phyloP scores from a whole-genome alignment of 2,329 filamentous ascomycete species.

The Paraphoma chrysanthemicola region DNA sequence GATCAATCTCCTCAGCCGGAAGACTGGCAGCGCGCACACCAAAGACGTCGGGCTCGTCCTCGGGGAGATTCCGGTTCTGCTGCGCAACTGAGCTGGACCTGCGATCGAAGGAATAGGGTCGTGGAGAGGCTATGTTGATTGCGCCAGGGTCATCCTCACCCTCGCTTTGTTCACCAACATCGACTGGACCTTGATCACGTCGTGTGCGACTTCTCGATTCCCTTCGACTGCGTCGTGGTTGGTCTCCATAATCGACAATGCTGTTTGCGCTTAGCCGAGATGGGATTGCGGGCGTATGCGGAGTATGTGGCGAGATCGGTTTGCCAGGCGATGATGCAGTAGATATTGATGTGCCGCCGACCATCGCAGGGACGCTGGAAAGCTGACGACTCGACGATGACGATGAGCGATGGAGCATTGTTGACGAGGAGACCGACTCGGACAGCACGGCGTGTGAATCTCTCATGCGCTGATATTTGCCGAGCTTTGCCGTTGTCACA shows the following conservation, averaged over 20 bases:
- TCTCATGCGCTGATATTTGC: constrained; percentile 85
- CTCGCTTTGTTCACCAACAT: constrained; percentile 36
- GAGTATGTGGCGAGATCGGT: constrained; percentile 86
- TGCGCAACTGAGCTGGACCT: constrained; percentile 75
- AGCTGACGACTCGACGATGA: constrained; percentile 79
- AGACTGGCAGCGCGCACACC: constrained; percentile 72
- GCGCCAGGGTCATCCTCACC: constrained; percentile 62
- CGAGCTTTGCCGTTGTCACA: constrained; percentile 78
- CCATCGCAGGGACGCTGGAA: constrained; percentile 67
- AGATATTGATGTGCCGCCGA: constrained; percentile 74
- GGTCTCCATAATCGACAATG: constrained; percentile 70
- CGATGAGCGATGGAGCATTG: constrained; percentile 82
- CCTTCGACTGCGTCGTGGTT: constrained; percentile 38
- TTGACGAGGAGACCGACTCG: constrained; percentile 91
- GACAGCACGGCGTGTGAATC: constrained; percentile 89
- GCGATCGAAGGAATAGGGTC: constrained; percentile 57
- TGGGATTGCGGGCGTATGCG: constrained; percentile 91
- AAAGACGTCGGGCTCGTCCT: constrained; percentile 65
- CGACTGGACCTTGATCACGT: constrained; percentile 33
- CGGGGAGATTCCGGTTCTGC: constrained; percentile 69
- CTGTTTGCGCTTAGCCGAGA: constrained; percentile 93
- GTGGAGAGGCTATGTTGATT: constrained; percentile 78
- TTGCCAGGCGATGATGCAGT: constrained; percentile 88
- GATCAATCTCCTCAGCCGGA: constrained; percentile 64
- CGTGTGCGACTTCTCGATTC: constrained; percentile 39